phyloP scores from a whole-genome alignment of 495 filamentous ascomycete species.

The Pyrenopolyporus hunteri region DNA sequence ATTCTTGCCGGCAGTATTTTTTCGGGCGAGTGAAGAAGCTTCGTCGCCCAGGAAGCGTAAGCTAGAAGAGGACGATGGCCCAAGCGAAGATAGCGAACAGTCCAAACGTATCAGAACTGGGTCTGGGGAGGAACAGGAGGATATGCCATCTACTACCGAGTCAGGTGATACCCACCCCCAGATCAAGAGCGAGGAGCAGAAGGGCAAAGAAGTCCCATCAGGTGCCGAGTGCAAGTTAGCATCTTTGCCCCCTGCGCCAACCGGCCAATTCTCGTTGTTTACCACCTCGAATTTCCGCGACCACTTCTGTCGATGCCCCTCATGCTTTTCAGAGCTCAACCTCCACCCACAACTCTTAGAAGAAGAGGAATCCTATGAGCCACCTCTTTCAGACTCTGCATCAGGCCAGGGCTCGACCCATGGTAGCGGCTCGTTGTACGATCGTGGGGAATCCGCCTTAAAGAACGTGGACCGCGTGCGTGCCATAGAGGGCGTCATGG shows the following conservation, averaged over 20 bases:
- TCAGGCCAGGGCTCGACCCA: conserved; percentile 54
- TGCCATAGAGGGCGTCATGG: conserved; percentile 97
- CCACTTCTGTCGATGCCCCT: conserved; percentile 74
- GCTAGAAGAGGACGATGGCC: conserved; percentile 64
- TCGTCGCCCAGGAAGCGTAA: conserved; percentile 74
- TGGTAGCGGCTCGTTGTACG: conserved; percentile 74
- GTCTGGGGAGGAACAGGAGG: conserved; percentile 26
- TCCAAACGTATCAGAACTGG: conserved; percentile 67
- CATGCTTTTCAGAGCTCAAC: conserved; percentile 75
- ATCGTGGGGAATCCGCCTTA: conserved; percentile 88
- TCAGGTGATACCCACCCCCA: conserved; percentile 13
- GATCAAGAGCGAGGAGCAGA: conserved; percentile 36
- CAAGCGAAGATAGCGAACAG: conserved; percentile 45
- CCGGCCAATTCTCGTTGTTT: conserved; percentile 76
- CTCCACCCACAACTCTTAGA: conserved; percentile 81
- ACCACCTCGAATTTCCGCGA: conserved; percentile 75
- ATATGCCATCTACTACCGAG: conserved; percentile 9
- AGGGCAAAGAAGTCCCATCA: conserved; percentile 29
- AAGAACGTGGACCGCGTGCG: conserved; percentile 88
- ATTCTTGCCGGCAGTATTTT: conserved; percentile 75
- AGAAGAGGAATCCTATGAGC: conserved; percentile 91
- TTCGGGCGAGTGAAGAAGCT: conserved; percentile 30
- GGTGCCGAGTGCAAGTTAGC: conserved; percentile 49
- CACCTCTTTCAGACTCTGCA: conserved; percentile 68
- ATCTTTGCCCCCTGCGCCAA: conserved; percentile 59